These are phyloP conservation scores for Yamadazyma siamensis DNA, from an alignment of 1,139 yeast species.

Conservation along the genomic window DNA sequence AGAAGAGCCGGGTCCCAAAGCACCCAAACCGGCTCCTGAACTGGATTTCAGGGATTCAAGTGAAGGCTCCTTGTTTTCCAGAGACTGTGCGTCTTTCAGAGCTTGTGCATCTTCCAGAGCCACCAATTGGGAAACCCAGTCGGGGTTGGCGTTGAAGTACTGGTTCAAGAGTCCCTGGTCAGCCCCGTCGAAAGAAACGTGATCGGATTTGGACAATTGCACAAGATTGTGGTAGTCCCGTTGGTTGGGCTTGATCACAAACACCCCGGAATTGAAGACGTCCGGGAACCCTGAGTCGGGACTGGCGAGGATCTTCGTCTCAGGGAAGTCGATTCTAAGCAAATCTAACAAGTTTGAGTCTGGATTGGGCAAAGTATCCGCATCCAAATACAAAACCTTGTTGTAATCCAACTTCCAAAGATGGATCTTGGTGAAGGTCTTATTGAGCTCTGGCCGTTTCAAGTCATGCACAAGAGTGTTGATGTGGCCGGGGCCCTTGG, in stretches of 20 bases:
- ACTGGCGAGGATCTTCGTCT: conserved; percentile 58
- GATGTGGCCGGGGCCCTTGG: conserved; percentile 9
- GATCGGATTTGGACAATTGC: conserved; percentile 22
- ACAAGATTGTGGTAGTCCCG: conserved; percentile 44
- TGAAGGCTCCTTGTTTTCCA: too few relatives aligned
- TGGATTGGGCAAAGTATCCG: conserved; percentile 65
- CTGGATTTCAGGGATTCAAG: too few relatives aligned
- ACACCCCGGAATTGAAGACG: conserved; percentile 85
- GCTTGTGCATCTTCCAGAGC: conserved; percentile 7
- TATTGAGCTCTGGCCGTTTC: conserved; percentile 70
- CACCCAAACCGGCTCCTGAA: too few relatives aligned
- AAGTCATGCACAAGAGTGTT: conserved; percentile 30
- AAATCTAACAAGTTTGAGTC: conserved; percentile 31
- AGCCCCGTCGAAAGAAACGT: conserved; percentile 81
- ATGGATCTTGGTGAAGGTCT: conserved; percentile 69
- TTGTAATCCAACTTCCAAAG: conserved; percentile 65
- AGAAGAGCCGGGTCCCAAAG: not conserved
- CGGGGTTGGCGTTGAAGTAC: conserved; percentile 55
- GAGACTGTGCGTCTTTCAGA: too few relatives aligned
- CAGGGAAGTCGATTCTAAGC: conserved; percentile 28
- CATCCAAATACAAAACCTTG: conserved; percentile 71
- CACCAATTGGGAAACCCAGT: conserved; percentile 33
- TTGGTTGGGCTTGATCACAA: conserved; percentile 60
- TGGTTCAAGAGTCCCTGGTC: conserved; percentile 92
- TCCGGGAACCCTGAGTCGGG: conserved; percentile 98